Percentiles rank a stretch among this genome's conserved stretches.
phyloP scores from a whole-genome alignment of 192 early-diverging fungal genomes.

The Coemansia sp. region DNA sequence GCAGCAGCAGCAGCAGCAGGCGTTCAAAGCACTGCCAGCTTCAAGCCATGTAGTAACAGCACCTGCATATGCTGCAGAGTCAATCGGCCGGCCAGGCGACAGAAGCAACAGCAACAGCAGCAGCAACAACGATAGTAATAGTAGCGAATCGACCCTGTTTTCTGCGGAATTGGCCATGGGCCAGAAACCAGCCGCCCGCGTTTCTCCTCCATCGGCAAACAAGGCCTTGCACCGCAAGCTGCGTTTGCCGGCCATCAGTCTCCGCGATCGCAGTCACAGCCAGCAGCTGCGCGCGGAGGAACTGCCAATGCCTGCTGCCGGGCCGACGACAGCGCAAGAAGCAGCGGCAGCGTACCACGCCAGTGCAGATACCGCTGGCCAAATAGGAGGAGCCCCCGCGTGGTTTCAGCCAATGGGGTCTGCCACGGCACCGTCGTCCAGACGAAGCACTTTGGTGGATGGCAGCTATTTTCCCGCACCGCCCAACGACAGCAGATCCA shows the following conservation, averaged over 20 bases:
- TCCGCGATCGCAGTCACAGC: background rate
- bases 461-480: background rate
- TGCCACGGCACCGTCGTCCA: conserved; percentile 13
- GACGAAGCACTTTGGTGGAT: conserved; percentile 9
- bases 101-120: no score
- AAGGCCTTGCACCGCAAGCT: background rate
- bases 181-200: background rate
- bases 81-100: no score
- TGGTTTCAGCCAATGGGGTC: conserved; percentile 5
- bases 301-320: background rate
- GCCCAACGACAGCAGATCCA: conserved; percentile 4
- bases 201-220: no score
- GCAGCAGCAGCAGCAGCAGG: background rate
- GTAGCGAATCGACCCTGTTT: background rate
- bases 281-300: background rate
- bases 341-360: no score
- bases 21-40: background rate
- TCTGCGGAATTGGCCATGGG: background rate
- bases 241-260: background rate
- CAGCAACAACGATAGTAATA: background rate
- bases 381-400: background rate
- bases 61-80: no score
- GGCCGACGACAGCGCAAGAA: background rate
- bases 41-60: no score
- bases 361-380: background rate